phyloP scores from a whole-genome alignment of 257 asterid genomes.

The Solanum appendiculatum region DNA sequence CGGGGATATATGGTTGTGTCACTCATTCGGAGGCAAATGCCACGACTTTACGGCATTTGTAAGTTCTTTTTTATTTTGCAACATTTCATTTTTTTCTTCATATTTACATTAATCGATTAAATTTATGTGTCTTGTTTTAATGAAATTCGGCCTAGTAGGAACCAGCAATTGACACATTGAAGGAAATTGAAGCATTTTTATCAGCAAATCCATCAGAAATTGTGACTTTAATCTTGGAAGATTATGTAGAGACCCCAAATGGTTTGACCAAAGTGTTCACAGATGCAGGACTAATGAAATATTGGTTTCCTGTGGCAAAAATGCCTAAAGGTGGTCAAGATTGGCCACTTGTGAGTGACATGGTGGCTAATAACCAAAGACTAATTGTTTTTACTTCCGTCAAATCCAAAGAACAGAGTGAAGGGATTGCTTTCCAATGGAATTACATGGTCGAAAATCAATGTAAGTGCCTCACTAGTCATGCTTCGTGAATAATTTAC shows the following conservation, averaged over 20 bases:
- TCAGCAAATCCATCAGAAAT: constrained; percentile 67
- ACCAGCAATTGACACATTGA: constrained; percentile 49
- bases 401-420: constrained; percentile 46
- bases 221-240: constrained; percentile 76
- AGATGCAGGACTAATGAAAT: constrained; percentile 64
- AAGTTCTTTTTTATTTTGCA: not conserved
- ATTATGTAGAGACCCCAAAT: constrained; percentile 55
- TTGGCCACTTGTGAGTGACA: constrained; percentile 74
- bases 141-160: constrained; percentile 17
- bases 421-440: constrained; percentile 90
- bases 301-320: constrained; percentile 59
- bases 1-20: constrained; percentile 79
- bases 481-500: not conserved
- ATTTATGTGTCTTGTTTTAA: not conserved
- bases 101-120: not conserved
- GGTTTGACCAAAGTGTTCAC: constrained; percentile 65
- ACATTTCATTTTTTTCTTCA: too few species aligned
- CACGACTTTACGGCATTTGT: constrained; percentile 73
- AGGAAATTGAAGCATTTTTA: constrained; percentile 58
- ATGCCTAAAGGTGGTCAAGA: constrained; percentile 67
- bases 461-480: constrained; percentile 25
- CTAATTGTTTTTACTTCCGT: constrained; percentile 61
- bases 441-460: constrained; percentile 93
- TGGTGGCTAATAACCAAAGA: constrained; percentile 61
- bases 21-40: constrained; percentile 74